phyloP scores from a whole-genome alignment of 768 basidiomycete species.

The Leccinum uliginosum region DNA sequence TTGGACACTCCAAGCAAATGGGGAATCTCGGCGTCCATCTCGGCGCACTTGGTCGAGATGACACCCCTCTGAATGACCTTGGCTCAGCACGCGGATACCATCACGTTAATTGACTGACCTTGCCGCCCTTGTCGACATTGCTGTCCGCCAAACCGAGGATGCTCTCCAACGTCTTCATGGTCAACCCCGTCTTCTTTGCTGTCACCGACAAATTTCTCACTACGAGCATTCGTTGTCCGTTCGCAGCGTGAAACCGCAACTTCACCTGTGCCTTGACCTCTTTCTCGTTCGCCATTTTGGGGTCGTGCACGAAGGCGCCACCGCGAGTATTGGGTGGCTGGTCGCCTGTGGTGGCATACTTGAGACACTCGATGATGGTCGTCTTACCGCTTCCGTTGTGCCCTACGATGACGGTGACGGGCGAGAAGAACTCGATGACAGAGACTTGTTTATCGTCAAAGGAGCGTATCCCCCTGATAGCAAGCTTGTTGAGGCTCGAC shows the following conservation, averaged over 20 bases:
- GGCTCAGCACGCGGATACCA: not conserved
- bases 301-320: slow-evolving; percentile 98
- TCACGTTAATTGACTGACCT: slow-evolving; percentile 43
- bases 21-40: slow-evolving; percentile 94
- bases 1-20: slow-evolving; percentile 92
- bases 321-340: slow-evolving; percentile 96
- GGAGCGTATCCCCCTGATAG: slow-evolving; percentile 89
- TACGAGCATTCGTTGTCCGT: slow-evolving; percentile 85
- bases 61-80: slow-evolving; percentile 57
- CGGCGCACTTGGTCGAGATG: slow-evolving; percentile 96
- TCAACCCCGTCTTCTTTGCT: slow-evolving; percentile 86
- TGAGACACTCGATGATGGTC: slow-evolving; percentile 98
- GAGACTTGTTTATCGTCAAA: slow-evolving; percentile 95
- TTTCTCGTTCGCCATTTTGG: slow-evolving; percentile 98
- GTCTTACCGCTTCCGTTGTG: slow-evolving; percentile 99
- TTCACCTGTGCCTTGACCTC: slow-evolving; percentile 99
- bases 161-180: slow-evolving; percentile 97
- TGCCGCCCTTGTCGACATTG: slow-evolving; percentile 63
- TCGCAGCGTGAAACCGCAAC: slow-evolving; percentile 86
- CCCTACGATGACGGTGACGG: slow-evolving; percentile 97
- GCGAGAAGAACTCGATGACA: slow-evolving; percentile 95
- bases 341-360: slow-evolving; percentile 98
- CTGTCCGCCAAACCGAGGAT: slow-evolving; percentile 72
- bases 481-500: slow-evolving; percentile 89
- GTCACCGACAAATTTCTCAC: slow-evolving; percentile 90